Conservation (phyloP, 139 green algal genomes). For the Chlamydomonas incerta region DNA sequence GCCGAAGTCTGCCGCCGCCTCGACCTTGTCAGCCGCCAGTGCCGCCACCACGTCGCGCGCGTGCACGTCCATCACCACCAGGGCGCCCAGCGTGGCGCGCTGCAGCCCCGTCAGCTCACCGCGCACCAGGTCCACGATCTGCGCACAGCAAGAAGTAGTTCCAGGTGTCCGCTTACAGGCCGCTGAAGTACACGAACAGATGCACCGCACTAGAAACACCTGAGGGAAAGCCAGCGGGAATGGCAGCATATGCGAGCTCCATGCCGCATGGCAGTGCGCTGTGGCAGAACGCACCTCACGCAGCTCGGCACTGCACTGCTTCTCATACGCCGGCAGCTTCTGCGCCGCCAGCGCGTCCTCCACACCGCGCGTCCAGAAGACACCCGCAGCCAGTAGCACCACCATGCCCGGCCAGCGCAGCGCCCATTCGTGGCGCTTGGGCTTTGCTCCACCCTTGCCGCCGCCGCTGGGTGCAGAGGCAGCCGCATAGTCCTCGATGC, state of each 20-base stretch:
- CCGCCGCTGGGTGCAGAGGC: background rate
- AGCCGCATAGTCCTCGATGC: constrained; percentile 58
- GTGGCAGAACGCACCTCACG: constrained; percentile 19
- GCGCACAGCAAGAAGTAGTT: no score
- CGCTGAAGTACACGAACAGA: no score
- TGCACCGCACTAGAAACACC: no score
- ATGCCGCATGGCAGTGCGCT: background rate
- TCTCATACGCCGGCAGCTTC: constrained; percentile 11
- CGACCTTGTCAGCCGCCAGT: constrained; percentile 49
- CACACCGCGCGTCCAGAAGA: constrained; percentile 75
- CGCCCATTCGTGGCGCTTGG: constrained; percentile 64
- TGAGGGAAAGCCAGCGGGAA: background rate
- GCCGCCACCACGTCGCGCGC: constrained; percentile 75
- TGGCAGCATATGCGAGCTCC: background rate
- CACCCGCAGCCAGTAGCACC: constrained; percentile 68
- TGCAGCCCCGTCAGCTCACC: constrained; percentile 68
- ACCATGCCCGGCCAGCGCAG: constrained; percentile 84
- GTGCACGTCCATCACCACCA: constrained; percentile 88
- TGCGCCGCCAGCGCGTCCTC: constrained; percentile 57
- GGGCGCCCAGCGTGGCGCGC: constrained; percentile 74
- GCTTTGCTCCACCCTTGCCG: background rate
- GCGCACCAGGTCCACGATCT: constrained; percentile 57
- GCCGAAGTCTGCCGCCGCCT: constrained; percentile 69
- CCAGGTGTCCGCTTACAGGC: no score
- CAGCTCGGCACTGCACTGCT: constrained; percentile 72